These are phyloP conservation scores for Hypocrella siamensis DNA, from an alignment of 2,329 filamentous ascomycete genomes.

Conservation along the genomic window DNA sequence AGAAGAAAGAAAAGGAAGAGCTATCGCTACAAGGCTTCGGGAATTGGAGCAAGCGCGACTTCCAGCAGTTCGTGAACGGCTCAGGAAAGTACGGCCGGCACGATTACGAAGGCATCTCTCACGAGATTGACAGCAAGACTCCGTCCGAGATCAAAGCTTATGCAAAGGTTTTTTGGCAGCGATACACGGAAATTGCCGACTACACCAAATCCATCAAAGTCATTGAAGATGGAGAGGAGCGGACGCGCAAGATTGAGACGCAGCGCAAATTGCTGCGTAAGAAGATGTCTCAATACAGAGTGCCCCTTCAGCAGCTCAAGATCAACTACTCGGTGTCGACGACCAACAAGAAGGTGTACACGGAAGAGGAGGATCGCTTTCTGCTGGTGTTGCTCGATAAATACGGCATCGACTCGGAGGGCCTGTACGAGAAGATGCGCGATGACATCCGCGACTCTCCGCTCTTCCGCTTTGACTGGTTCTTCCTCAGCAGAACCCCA, in stretches of 20 bases:
- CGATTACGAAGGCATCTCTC: slow-evolving; percentile 71
- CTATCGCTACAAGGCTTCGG: slow-evolving; percentile 77
- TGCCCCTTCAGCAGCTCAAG: slow-evolving; percentile 92
- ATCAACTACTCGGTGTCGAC: slow-evolving; percentile 98
- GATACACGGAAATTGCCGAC: slow-evolving; percentile 79
- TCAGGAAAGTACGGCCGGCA: slow-evolving; percentile 82
- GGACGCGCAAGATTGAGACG: slow-evolving; percentile 73
- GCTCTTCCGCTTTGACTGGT: slow-evolving; percentile 97
- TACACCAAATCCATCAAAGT: slow-evolving; percentile 78
- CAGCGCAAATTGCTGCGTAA: slow-evolving; percentile 85
- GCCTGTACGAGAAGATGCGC: slow-evolving; percentile 84
- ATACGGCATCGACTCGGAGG: slow-evolving; percentile 81
- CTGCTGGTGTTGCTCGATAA: slow-evolving; percentile 84
- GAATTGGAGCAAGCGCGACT: slow-evolving; percentile 93
- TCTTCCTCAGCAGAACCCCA: slow-evolving; percentile 89
- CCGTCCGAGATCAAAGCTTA: slow-evolving; percentile 77
- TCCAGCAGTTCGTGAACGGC: slow-evolving; percentile 94
- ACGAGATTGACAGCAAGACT: slow-evolving; percentile 83
- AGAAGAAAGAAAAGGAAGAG: slow-evolving; percentile 70
- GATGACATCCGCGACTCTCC: slow-evolving; percentile 92
- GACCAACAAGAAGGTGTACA: slow-evolving; percentile 99
- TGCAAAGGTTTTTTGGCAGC: slow-evolving; percentile 91
- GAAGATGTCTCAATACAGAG: slow-evolving; percentile 95
- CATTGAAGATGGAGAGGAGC: slow-evolving; percentile 87
- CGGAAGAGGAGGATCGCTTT: slow-evolving; percentile 94